These are phyloP conservation scores for Astragalus glycyphyllos DNA, from an alignment of 306 rosid genomes.

Conservation along the genomic window DNA sequence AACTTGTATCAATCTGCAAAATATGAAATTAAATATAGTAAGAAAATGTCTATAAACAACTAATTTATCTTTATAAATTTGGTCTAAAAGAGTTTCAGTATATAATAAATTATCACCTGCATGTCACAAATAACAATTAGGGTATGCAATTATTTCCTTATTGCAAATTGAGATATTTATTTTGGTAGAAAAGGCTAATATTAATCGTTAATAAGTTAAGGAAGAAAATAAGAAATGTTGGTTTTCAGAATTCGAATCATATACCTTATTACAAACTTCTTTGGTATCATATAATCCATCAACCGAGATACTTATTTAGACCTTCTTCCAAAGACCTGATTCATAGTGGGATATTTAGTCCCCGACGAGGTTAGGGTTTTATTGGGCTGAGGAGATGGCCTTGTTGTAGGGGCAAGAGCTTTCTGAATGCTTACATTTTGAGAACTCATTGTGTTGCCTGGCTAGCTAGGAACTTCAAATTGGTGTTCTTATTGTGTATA, in stretches of 20 bases:
- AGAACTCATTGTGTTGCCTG: constrained; percentile 10
- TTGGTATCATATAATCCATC: too few species aligned
- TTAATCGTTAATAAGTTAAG: too few species aligned
- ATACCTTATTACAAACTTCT: too few species aligned
- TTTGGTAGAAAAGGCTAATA: too few species aligned
- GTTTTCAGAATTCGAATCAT: too few species aligned
- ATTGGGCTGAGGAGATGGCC: constrained; percentile 32
- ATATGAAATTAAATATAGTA: too few species aligned
- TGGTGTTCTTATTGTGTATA: not conserved
- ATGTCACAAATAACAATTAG: not conserved
- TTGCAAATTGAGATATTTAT: too few species aligned
- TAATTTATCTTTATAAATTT: not conserved
- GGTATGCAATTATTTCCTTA: not conserved
- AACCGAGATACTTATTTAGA: too few species aligned
- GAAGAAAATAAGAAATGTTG: too few species aligned
- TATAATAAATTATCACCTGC: not conserved
- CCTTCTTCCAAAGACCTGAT: not conserved
- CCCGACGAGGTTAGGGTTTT: not conserved
- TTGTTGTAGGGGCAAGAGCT: constrained; percentile 2
- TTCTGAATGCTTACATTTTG: not conserved
- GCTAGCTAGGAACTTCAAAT: not conserved
- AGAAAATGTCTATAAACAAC: not conserved
- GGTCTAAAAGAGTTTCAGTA: not conserved
- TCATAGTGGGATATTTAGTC: constrained; percentile 5
- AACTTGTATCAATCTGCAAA: not conserved